phyloP scores from a whole-genome alignment of 2,329 filamentous ascomycete species.

The Pestalotiopsis sp. region DNA sequence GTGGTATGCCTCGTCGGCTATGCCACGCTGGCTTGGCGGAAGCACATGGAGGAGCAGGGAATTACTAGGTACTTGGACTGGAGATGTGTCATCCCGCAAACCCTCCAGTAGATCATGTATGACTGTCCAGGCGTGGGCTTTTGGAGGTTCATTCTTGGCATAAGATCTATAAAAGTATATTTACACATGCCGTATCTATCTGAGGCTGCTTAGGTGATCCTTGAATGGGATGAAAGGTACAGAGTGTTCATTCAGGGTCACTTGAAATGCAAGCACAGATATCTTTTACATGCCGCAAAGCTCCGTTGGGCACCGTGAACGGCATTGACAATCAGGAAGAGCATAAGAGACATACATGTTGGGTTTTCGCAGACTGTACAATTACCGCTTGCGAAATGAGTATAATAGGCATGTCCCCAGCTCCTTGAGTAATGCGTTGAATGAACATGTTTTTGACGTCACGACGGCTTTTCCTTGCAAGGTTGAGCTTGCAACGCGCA shows the following conservation, averaged over 20 bases:
- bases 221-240: too few species aligned
- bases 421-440: neutral
- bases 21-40: neutral
- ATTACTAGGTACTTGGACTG: neutral
- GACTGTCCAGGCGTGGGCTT: too few species aligned
- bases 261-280: neutral
- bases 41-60: neutral
- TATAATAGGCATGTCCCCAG: neutral
- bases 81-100: neutral
- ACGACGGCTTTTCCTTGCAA: neutral
- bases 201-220: too few species aligned
- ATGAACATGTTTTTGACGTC: neutral
- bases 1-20: neutral
- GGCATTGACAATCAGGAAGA: neutral
- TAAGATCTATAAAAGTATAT: too few species aligned
- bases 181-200: too few species aligned
- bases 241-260: neutral
- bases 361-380: neutral
- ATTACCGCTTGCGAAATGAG: neutral
- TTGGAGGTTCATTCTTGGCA: too few species aligned
- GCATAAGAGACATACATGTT: neutral
- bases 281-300: neutral
- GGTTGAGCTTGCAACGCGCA: neutral
- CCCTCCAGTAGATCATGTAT: neutral
- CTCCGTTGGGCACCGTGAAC: neutral